Evolutionary conservation across 164 flowering plant species (phyloP).

Genomic region (Nymphaea colorata): DNA sequence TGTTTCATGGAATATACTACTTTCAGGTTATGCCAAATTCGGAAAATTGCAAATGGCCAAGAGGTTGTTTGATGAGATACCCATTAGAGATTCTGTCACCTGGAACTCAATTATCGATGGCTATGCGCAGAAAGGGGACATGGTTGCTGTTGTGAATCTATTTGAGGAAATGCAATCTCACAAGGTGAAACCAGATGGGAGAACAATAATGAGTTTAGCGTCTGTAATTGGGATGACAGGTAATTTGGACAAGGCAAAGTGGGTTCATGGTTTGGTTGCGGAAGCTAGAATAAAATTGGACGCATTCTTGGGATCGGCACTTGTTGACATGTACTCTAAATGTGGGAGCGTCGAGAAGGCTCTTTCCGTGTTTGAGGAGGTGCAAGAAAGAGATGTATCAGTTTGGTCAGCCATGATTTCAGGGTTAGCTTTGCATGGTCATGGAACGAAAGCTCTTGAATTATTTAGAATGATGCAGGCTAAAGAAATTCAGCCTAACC

Average conservation of each 20-base stretch:
- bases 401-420: conserved; percentile 49
- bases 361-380: conserved; percentile 17
- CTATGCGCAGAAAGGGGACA: conserved; percentile 24
- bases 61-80: conserved; percentile 25
- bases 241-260: conserved; percentile 25
- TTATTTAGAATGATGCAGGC: conserved; percentile 27
- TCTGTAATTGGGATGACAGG: conserved; percentile 26
- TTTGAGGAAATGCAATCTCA: conserved; percentile 21
- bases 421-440: conserved; percentile 45
- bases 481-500: conserved; percentile 23
- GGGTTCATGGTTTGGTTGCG: conserved; percentile 29
- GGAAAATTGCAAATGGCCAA: conserved; percentile 29
- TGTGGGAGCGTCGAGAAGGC: conserved; percentile 42
- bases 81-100: conserved; percentile 32
- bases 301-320: conserved; percentile 33
- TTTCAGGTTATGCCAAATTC: conserved; percentile 30
- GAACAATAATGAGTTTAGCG: conserved; percentile 22
- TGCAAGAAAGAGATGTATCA: conserved; percentile 27
- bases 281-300: conserved; percentile 18
- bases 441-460: conserved; percentile 28
- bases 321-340: conserved; percentile 45
- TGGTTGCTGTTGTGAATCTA: conserved; percentile 10
- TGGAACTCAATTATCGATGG: conserved; percentile 43
- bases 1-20: conserved; percentile 43
- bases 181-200: conserved; percentile 20